phyloP scores from a whole-genome alignment of 2,329 filamentous ascomycete genomes.

The Cryoendolithus antarcticus region DNA sequence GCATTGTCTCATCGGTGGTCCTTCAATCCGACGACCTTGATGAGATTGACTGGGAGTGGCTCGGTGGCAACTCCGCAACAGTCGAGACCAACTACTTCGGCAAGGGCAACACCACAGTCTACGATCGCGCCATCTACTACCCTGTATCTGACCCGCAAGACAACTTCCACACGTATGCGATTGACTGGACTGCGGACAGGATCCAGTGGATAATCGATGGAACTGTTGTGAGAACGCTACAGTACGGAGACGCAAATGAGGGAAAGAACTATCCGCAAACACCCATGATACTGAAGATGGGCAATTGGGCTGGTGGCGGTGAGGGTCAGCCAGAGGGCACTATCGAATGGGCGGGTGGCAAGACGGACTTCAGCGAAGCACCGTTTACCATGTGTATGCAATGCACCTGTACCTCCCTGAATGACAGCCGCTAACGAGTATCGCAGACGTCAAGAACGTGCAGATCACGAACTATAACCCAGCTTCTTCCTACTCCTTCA shows the following conservation, averaged over 20 bases:
- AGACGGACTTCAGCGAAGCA: slow-evolving; percentile 33
- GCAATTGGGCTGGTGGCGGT: slow-evolving; percentile 38
- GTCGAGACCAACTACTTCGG: slow-evolving; percentile 65
- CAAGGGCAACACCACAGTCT: slow-evolving; percentile 59
- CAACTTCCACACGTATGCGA: slow-evolving; percentile 58
- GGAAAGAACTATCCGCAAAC: slow-evolving; percentile 67
- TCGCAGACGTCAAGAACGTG: slow-evolving; percentile 31
- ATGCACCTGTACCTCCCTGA: no score
- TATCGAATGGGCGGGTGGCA: slow-evolving; percentile 55
- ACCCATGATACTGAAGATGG: slow-evolving; percentile 53
- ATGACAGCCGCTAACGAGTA: no score
- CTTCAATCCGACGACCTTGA: slow-evolving; percentile 72
- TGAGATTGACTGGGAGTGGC: slow-evolving; percentile 77
- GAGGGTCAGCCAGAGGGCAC: slow-evolving; percentile 42
- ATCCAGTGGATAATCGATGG: slow-evolving; percentile 62
- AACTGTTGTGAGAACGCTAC: slow-evolving; percentile 54
- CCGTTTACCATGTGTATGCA: slow-evolving; percentile 36
- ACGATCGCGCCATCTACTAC: slow-evolving; percentile 56
- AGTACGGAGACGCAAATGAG: slow-evolving; percentile 45
- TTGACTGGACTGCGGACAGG: slow-evolving; percentile 55
- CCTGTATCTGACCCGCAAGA: slow-evolving; percentile 44
- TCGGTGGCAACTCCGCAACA: slow-evolving; percentile 50
- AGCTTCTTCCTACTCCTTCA: slow-evolving; percentile 37
- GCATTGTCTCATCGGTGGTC: slow-evolving; percentile 71
- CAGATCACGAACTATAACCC: slow-evolving; percentile 42